Evolutionary conservation across 257 asterid genomes (phyloP).

Genomic region (Primulina huaijiensis): DNA sequence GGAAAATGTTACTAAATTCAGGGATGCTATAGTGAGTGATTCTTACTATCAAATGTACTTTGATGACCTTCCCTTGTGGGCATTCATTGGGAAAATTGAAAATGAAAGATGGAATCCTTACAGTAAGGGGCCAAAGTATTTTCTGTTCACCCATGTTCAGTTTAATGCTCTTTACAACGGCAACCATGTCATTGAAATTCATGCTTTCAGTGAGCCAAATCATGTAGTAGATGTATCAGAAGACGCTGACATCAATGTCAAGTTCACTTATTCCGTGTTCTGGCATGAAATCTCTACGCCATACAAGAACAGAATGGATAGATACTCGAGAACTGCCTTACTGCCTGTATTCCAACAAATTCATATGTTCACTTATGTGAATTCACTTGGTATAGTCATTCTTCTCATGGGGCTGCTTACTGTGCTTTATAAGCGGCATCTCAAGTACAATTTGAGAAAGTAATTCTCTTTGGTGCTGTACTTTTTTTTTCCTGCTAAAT

Average conservation of each 20-base stretch:
- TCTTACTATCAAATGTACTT: slow-evolving; percentile 82
- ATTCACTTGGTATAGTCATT: slow-evolving; percentile 51
- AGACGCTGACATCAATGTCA: slow-evolving; percentile 44
- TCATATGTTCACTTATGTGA: slow-evolving; percentile 70
- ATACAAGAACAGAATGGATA: slow-evolving; percentile 58
- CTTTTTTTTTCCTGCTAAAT: slow-evolving; percentile 19
- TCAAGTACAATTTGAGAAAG: slow-evolving; percentile 77
- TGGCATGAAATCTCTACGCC: slow-evolving; percentile 55
- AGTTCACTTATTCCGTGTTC: slow-evolving; percentile 62
- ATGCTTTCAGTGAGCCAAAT: slow-evolving; percentile 71
- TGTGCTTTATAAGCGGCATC: slow-evolving; percentile 52
- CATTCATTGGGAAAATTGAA: slow-evolving; percentile 85
- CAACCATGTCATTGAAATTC: slow-evolving; percentile 68
- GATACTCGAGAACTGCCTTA: slow-evolving; percentile 56
- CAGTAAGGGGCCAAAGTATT: slow-evolving; percentile 47
- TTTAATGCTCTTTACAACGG: slow-evolving; percentile 66
- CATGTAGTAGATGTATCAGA: slow-evolving; percentile 60
- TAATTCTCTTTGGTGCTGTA: slow-evolving; percentile 39
- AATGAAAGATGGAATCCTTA: slow-evolving; percentile 42
- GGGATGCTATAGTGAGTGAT: slow-evolving; percentile 54
- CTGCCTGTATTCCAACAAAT: slow-evolving; percentile 49
- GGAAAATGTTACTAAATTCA: slow-evolving; percentile 55
- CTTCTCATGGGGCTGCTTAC: slow-evolving; percentile 64
- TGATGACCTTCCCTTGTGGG: slow-evolving; percentile 95
- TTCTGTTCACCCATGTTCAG: slow-evolving; percentile 63